Base-by-base conservation (phyloP, 2,329 filamentous ascomycete species). In the Podosphaera leucotricha region DNA sequence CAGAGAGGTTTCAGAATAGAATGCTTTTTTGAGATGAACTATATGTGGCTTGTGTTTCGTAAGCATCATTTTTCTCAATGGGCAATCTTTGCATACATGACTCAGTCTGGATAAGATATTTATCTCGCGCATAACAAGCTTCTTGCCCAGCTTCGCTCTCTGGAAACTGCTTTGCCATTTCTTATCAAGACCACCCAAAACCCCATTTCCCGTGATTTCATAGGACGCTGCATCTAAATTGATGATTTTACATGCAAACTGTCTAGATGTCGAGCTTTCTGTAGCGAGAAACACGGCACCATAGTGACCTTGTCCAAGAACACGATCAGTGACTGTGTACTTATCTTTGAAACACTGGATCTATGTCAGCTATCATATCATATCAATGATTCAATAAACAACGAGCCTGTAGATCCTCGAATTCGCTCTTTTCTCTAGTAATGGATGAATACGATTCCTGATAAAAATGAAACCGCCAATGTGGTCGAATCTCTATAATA, bases 161-260 rank as follows among this genome's bases (percentile, higher is more conserved):
- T 54, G 44, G 49, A 54, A 38, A 44, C 54, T 44, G 16, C 41
- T 36, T 6, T 33, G 6, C 44, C 42, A 47, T 30, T 37, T 46
- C 43, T 16, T 20, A 21, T 33, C 30, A 19, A 22, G 13, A 3
- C 24, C 38, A 26, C 24, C 8, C 30, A 37, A 28, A 13, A 13
- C 26, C 15, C 4, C 15, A 30, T 36, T 43, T 11, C 41, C 42
- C 30, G 21, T 37, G 18, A 43, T 37, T 15, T 43, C 40, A 5
- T 44, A 11, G 16, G 39, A 44, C 16, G 44, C 42, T 15, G 42
- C 16, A 3, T 62, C 60, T 2, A 78, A 53, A 44, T 70, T 62
- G 43, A 80, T 62, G 7, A 81, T 59, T 52, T 84, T 83, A 62
- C 79, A 84, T 10, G 76, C 77, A 18, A 81, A 50, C 52, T 83